A percentile compares a stretch with the other conserved stretches of the same genome.
Conservation (phyloP, 371 early-diverging fungal species). For the Neoconidiobolus thromboides region DNA sequence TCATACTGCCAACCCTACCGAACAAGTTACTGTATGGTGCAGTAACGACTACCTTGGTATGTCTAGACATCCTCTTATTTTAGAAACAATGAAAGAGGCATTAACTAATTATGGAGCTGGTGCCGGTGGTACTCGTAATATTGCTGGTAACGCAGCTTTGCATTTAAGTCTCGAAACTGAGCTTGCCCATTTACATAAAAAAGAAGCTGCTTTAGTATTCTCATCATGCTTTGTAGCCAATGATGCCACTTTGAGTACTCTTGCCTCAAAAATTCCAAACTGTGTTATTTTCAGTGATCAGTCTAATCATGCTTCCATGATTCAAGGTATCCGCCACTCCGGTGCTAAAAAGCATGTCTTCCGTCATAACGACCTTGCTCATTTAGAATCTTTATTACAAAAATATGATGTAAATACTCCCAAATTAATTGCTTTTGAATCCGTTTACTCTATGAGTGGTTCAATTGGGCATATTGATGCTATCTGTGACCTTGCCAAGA, state of each 20-base stretch:
- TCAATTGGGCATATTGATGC: conserved; percentile 90
- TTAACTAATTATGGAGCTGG: conserved; percentile 93
- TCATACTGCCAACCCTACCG: conserved; percentile 67
- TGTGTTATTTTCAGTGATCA: conserved; percentile 89
- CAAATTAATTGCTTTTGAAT: conserved; percentile 95
- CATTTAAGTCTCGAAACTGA: conserved; percentile 85
- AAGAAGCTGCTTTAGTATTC: conserved; percentile 85
- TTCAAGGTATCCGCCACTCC: conserved; percentile 92
- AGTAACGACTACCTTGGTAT: conserved; percentile 96
- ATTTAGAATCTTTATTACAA: conserved; percentile 71
- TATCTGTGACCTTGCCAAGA: conserved; percentile 78
- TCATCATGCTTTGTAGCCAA: conserved; percentile 98
- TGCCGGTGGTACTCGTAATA: conserved; percentile 98
- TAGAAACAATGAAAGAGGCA: conserved; percentile 78
- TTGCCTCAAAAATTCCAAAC: conserved; percentile 77
- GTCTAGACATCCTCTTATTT: conserved; percentile 68
- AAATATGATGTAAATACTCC: conserved; percentile 59
- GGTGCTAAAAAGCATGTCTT: conserved; percentile 78
- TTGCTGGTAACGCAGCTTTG: conserved; percentile 91
- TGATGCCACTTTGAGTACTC: conserved; percentile 85
- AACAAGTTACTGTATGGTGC: conserved; percentile 95
- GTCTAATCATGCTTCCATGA: conserved; percentile 97
- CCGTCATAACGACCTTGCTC: conserved; percentile 84
- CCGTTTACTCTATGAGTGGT: conserved; percentile 97
- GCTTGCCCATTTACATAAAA: conserved; percentile 81